Evolutionary conservation across 2,329 filamentous ascomycete genomes (phyloP), one percentile per base, ranked within the genome.

Genomic region (Cladosporium sphaerospermum): DNA sequence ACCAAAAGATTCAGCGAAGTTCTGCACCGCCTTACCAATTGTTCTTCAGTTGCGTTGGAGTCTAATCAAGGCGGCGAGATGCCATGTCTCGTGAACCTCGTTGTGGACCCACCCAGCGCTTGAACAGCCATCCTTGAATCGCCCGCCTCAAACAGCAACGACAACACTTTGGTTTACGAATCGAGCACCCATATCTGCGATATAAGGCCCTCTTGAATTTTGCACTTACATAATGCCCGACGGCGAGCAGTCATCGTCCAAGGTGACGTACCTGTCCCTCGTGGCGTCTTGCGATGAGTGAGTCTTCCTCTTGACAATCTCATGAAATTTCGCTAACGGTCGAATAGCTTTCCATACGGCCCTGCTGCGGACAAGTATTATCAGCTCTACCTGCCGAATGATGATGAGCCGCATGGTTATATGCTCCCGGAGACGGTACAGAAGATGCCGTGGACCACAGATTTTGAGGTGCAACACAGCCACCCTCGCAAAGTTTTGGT

Each of bases 341-440:
- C 32, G 4, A 11, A 19, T 57, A 79, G 77, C 61, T 76, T 78
- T n/a, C 75, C 78, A 0, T 67, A 73, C 11, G 65, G 73, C 57
- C 74, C 74, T 57, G 62, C 67, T 36, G 67, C 72, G 53, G 69
- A 69, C 4, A 73, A 43, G n/a, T 82, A 81, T 67, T 78, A 82
- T 62, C 74, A 74, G 37, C 78, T 95, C 59, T 88, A 83, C 66
- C 82, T 88, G 9, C 73, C 87, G 9, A 70, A 83, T 9, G 85
- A 81, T 74, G 71, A 81, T 57, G 78, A 84, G 56, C 78, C 77
- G 6, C 71, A 73, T 28, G 71, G 85, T 9, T 86, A 84, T 16
- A 78, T 82, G 60, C 74, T 83, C 16, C 71, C 76, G 0, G 78
- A 78, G 14, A 77, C 79, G 2, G 79, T 91, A 19, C 84, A 83